Evolutionary conservation across 1,284 basidiomycete species (phyloP), one percentile per base, ranked within the genome.

Genomic region (Erythrobasidium hasegawianum): DNA sequence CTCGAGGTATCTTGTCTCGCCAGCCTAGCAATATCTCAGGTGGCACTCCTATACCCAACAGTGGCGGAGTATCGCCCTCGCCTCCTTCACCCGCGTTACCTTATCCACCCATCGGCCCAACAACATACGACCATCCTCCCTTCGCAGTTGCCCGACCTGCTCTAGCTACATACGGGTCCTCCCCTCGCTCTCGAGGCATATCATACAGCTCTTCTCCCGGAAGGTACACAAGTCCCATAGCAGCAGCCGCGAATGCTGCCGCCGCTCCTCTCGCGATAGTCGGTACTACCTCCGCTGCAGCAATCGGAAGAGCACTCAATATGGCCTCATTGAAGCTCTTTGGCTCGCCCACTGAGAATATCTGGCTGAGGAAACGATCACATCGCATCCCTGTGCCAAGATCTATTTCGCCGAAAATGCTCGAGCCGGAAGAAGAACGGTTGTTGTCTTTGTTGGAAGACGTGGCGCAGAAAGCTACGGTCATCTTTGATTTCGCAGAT

Each of bases 401-500:
- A 67, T 73, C 74, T 20, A 66, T 77, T 18, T 77, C 75, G 14
- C 11, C 10, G 73, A 76, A 20, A 75, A 76, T 1, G 72, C 29
- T 83, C n/a, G 88, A 94, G 72, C 86, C 89, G 0, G 80, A 87
- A 57, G 93, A 97, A 72, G 88, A 90, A 67, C 84, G 85, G 65
- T 78, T 97, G 8, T 79, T 97, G 10, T 83, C 81, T 1, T 77
- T 79, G 20, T 80, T 97, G 43, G 93, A 97, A 75, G 89, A 95
- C 70, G 78, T 93, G 0, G 94, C 92, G 10, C 91, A 96, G 81
- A 97, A 97, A 82, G 93, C 94, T 24, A 88, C 90, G 70, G 91
- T 95, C 40, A 80, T 97, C 61, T 88, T 88, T 59, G 87, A 90
- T 70, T 94, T 94, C 83, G 95, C 90, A 39, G 94, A 97, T 77